Evolutionary conservation across 345 rosid species (phyloP).

Genomic region (Odontarrhena argentea): DNA sequence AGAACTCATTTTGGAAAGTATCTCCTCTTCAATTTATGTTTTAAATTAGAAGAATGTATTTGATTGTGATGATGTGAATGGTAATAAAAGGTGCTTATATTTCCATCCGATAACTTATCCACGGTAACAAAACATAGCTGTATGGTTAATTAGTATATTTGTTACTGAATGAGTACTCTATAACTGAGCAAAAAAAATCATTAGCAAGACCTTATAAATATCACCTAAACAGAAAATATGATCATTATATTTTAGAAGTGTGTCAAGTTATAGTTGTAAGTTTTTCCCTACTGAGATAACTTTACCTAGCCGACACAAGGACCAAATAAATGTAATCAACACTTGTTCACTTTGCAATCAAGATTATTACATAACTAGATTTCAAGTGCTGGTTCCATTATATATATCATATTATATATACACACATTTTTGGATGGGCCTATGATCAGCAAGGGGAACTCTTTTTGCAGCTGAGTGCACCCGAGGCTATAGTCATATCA

Average conservation of each 20-base stretch:
- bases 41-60: neutral
- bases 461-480: conserved; percentile 63
- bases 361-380: conserved; percentile 34
- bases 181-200: no score
- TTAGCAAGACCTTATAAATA: neutral
- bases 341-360: conserved; percentile 18
- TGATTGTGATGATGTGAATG: conserved; percentile 3
- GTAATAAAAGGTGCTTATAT: conserved; percentile 10
- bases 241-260: neutral
- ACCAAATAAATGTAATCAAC: conserved; percentile 28
- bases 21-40: neutral
- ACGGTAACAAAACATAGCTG: conserved; percentile 11
- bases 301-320: conserved; percentile 21
- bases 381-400: conserved; percentile 14
- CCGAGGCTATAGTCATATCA: conserved; percentile 56
- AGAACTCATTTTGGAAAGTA: neutral
- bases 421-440: conserved; percentile 6
- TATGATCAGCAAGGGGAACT: conserved; percentile 67
- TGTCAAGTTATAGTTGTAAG: conserved; percentile 3
- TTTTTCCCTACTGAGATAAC: neutral
- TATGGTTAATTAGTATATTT: conserved; percentile 1
- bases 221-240: neutral
- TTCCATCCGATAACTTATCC: neutral
- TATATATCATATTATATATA: conserved; percentile 6
- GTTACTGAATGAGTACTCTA: conserved; percentile 24